Evolutionary conservation across 495 filamentous ascomycete genomes (phyloP).

Genomic region (Bacidia rubella): DNA sequence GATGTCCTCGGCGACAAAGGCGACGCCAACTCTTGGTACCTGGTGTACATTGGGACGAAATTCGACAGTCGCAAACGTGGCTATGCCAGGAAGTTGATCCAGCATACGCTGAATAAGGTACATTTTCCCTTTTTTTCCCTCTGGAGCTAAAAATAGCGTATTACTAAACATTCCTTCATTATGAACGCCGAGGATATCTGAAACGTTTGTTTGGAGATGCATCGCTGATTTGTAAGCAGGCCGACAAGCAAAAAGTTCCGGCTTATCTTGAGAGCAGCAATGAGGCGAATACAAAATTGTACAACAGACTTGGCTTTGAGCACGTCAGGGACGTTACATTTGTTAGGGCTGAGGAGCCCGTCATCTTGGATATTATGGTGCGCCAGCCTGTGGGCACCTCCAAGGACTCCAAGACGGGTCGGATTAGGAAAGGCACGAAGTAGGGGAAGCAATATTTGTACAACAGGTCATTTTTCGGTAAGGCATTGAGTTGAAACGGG

Average conservation of each 20-base stretch:
- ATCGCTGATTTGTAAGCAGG: constrained; percentile 28
- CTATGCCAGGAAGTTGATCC: constrained; percentile 53
- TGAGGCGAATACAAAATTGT: constrained; percentile 49
- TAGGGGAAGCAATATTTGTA: no score
- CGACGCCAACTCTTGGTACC: constrained; percentile 53
- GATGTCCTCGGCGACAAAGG: constrained; percentile 48
- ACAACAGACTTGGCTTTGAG: constrained; percentile 57
- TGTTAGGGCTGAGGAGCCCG: constrained; percentile 40
- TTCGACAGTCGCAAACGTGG: constrained; percentile 51
- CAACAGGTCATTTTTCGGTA: no score
- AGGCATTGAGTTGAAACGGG: no score
- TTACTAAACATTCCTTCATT: no score
- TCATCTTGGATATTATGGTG: constrained; percentile 65
- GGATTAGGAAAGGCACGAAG: no score
- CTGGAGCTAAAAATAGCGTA: no score
- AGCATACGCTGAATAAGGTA: constrained; percentile 49
- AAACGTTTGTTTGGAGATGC: no score
- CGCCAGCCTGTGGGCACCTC: constrained; percentile 35
- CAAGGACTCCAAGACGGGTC: neutral
- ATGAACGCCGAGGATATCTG: no score
- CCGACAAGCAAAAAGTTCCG: constrained; percentile 46
- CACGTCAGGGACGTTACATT: constrained; percentile 43
- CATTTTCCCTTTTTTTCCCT: no score
- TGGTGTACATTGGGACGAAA: constrained; percentile 67
- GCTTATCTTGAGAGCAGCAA: constrained; percentile 70